phyloP scores from a whole-genome alignment of 164 flowering plant species.

The Tinospora cordifolia region DNA sequence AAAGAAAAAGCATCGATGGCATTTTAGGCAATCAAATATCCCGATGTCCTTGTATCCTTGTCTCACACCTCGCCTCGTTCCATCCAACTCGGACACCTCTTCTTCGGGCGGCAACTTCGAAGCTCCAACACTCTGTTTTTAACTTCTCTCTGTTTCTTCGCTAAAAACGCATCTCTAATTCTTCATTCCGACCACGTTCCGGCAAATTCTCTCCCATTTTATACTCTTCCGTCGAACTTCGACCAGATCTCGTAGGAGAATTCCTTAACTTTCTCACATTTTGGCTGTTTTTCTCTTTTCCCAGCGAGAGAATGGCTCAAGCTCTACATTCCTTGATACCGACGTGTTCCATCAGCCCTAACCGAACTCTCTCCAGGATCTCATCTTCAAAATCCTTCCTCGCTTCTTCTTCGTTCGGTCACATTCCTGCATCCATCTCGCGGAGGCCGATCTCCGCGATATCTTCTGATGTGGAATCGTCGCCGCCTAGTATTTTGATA shows the following conservation, averaged over 20 bases:
- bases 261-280: neutral
- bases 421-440: neutral
- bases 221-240: too few species aligned
- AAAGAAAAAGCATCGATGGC: too few species aligned
- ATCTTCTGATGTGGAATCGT: constrained; percentile 16
- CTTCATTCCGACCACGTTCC: neutral
- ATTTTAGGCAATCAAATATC: too few species aligned
- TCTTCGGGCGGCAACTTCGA: constrained; percentile 16
- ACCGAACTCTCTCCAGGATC: constrained; percentile 12
- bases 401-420: neutral
- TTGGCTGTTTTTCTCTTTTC: neutral
- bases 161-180: neutral
- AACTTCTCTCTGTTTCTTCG: neutral
- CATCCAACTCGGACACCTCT: neutral
- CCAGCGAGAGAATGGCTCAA: constrained; percentile 22
- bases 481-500: constrained; percentile 6
- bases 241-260: neutral
- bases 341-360: constrained; percentile 9
- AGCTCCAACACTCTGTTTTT: neutral
- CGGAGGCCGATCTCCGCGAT: constrained; percentile 16
- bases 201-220: neutral
- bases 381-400: neutral
- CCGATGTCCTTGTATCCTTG: neutral
- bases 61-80: neutral
- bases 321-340: constrained; percentile 19